phyloP scores from a whole-genome alignment of 2,329 filamentous ascomycete genomes.

The Cordyceps farinosa region DNA sequence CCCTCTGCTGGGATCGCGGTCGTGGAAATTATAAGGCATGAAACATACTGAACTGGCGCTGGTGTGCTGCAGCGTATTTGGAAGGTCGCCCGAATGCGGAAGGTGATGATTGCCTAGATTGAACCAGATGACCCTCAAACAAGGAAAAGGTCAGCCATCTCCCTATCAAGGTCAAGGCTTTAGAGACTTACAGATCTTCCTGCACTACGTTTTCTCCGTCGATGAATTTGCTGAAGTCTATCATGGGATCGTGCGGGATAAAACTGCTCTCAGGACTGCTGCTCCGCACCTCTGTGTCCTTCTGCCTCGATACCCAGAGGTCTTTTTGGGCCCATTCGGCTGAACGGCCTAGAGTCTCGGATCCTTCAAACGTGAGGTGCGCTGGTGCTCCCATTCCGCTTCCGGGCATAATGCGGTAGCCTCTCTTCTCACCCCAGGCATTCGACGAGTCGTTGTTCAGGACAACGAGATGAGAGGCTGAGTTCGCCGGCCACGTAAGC shows the following conservation, averaged over 20 bases:
- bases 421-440: constrained; percentile 47
- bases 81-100: constrained; percentile 47
- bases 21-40: constrained; percentile 4
- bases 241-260: constrained; percentile 38
- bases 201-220: constrained; percentile 36
- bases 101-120: constrained; percentile 56
- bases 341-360: constrained; percentile 29
- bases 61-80: constrained; percentile 38
- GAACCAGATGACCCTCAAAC: constrained; percentile 45
- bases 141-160: constrained; percentile 21
- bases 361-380: constrained; percentile 7
- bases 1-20: constrained; percentile 7
- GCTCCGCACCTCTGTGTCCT: constrained; percentile 3
- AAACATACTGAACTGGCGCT: constrained; percentile 28
- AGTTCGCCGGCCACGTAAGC: constrained; percentile 48
- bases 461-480: constrained; percentile 45
- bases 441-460: constrained; percentile 49
- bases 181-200: constrained; percentile 29
- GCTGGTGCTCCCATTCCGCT: constrained; percentile 7
- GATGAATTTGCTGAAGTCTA: constrained; percentile 49
- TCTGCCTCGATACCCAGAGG: constrained; percentile 10
- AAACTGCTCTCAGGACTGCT: constrained; percentile 6
- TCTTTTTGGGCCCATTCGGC: constrained; percentile 26
- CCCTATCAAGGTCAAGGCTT: constrained; percentile 35
- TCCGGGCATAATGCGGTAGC: constrained; percentile 41